Evolutionary conservation across 805 yeast genomes (phyloP).

Genomic region (Ogataea paraovalis): DNA sequence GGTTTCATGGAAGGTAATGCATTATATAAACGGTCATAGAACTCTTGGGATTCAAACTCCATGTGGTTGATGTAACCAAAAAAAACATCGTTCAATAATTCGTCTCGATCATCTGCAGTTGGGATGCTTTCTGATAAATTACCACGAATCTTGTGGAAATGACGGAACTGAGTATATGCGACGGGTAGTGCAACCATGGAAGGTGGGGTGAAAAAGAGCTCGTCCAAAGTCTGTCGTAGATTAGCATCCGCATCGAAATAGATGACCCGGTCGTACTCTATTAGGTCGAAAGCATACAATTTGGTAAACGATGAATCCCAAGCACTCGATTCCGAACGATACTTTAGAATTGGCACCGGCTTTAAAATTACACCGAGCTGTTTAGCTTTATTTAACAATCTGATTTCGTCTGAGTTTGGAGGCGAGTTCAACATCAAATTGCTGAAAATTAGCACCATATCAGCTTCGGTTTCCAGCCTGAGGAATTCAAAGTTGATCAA

Average conservation of each 20-base stretch:
- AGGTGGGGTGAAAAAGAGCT: constrained; percentile 47
- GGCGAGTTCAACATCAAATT: constrained; percentile 1
- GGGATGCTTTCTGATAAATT: constrained; percentile 12
- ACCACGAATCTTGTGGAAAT: constrained; percentile 18
- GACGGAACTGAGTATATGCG: constrained; percentile 35
- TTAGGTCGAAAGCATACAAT: constrained; percentile 45
- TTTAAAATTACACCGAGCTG: constrained; percentile 27
- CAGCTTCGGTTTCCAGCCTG: constrained; percentile 35
- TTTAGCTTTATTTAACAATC: constrained; percentile 6
- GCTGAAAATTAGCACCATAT: constrained; percentile 43
- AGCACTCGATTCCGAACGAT: constrained; percentile 23
- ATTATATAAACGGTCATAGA: constrained; percentile 29
- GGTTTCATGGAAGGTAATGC: constrained; percentile 34
- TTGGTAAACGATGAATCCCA: constrained; percentile 57
- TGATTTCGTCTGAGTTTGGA: constrained; percentile 1
- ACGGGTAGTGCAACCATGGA: constrained; percentile 44
- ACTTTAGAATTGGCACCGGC: constrained; percentile 21
- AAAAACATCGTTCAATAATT: constrained; percentile 17
- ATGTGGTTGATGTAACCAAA: constrained; percentile 13
- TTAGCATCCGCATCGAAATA: constrained; percentile 57
- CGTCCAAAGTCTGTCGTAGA: constrained; percentile 41
- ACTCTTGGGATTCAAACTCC: constrained; percentile 5
- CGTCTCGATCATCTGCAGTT: constrained; percentile 18
- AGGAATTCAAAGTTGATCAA: constrained; percentile 44
- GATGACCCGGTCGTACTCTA: constrained; percentile 48